Evolutionary conservation across 306 rosid genomes (phyloP).

Genomic region (Luffa acutangula): DNA sequence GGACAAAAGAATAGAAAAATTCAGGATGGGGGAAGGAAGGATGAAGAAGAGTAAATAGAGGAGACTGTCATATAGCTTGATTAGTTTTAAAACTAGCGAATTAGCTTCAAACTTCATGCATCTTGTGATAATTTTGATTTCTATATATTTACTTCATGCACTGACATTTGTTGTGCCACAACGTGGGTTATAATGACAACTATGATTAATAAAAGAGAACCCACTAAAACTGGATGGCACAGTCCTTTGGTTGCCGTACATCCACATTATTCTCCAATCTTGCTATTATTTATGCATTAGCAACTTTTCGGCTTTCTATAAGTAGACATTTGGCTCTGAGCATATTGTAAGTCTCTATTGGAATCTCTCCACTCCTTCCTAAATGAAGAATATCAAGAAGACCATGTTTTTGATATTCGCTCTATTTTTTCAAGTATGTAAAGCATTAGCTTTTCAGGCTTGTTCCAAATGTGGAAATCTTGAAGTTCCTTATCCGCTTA

Average conservation of each 20-base stretch:
- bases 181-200: not conserved
- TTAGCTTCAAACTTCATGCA: constrained; percentile 14
- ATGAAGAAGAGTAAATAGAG: not conserved
- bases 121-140: not conserved
- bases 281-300: not conserved
- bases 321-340: constrained; percentile 10
- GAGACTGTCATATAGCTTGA: not conserved
- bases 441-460: constrained; percentile 17
- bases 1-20: not conserved
- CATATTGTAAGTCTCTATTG: constrained; percentile 10
- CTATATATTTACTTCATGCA: not conserved
- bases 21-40: not conserved
- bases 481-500: constrained; percentile 70
- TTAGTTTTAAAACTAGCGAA: constrained; percentile 2
- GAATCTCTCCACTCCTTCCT: not conserved
- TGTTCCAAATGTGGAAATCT: constrained; percentile 57
- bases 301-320: constrained; percentile 5
- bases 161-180: constrained; percentile 4
- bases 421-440: constrained; percentile 16
- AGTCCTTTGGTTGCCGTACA: not conserved
- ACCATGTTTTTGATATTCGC: constrained; percentile 22
- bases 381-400: constrained; percentile 15
- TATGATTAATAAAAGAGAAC: not conserved
- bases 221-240: not conserved
- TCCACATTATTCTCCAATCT: not conserved